Evolutionary conservation across 2,329 filamentous ascomycete species (phyloP).

Genomic region (Fonsecaea nubica): DNA sequence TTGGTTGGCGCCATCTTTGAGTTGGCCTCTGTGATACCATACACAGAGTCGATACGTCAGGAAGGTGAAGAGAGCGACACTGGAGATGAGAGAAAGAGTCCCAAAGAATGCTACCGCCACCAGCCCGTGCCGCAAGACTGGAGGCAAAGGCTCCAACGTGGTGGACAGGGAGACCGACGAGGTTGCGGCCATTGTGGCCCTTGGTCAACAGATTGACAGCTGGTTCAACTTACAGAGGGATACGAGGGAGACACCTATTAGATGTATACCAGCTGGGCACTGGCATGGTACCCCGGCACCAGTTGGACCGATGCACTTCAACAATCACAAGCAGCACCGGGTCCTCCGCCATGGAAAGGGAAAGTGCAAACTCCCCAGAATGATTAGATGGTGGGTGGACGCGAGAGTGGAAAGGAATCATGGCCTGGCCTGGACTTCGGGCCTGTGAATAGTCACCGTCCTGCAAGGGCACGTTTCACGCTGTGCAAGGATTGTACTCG

Average conservation of each 20-base stretch:
- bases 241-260: slow-evolving; percentile 14
- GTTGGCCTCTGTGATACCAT: slow-evolving; percentile 56
- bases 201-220: slow-evolving; percentile 18
- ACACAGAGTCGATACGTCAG: slow-evolving; percentile 60
- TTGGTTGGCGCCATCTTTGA: slow-evolving; percentile 62
- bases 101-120: slow-evolving; percentile 57
- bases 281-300: not conserved
- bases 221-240: slow-evolving; percentile 2
- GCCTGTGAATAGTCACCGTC: not conserved
- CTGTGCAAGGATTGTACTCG: slow-evolving; percentile 6
- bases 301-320: not conserved
- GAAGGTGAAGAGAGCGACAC: slow-evolving; percentile 53
- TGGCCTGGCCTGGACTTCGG: not conserved
- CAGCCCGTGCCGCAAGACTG: slow-evolving; percentile 49
- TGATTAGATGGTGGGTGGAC: not conserved
- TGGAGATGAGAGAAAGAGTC: slow-evolving; percentile 55
- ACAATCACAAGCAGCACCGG: not conserved
- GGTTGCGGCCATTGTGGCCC: slow-evolving; percentile 21
- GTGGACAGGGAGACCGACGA: slow-evolving; percentile 10
- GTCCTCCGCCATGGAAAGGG: not conserved
- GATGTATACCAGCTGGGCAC: slow-evolving; percentile 6
- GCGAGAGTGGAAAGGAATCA: not conserved
- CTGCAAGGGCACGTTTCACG: slow-evolving; percentile 19
- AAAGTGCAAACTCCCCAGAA: not conserved
- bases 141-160: slow-evolving; percentile 46